Conservation (phyloP, 2,329 filamentous ascomycete species). For the Pseudogymnoascus sp. region DNA sequence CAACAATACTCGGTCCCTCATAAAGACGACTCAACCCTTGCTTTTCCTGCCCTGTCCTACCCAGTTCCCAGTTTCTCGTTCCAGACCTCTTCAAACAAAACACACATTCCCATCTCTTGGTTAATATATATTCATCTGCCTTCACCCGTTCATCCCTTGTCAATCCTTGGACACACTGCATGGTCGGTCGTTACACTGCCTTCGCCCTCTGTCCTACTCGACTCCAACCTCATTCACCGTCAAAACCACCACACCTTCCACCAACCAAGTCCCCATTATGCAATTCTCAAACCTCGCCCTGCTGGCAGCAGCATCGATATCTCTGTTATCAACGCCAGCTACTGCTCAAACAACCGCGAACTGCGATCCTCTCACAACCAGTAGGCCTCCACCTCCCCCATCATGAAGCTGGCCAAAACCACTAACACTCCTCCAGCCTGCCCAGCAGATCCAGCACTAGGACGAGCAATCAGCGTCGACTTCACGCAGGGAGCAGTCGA, state of each 20-base stretch:
- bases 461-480: constrained; percentile 74
- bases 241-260: neutral
- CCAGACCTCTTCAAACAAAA: neutral
- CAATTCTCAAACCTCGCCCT: neutral
- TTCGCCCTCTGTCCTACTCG: neutral
- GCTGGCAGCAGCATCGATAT: neutral
- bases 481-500: constrained; percentile 72
- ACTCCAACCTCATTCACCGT: neutral
- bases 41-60: neutral
- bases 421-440: constrained; percentile 43
- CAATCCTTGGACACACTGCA: neutral
- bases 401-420: neutral
- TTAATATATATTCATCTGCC: neutral
- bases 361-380: neutral
- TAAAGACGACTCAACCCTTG: neutral
- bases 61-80: neutral
- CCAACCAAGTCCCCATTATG: neutral
- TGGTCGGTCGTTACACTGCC: neutral
- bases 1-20: neutral
- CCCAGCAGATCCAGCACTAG: constrained; percentile 70
- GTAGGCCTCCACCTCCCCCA: neutral
- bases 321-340: neutral
- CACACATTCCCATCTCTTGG: neutral
- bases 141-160: neutral
- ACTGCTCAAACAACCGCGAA: neutral